These are phyloP conservation scores for Malus sylvestris DNA, from an alignment of 306 rosid genomes.

Conservation along the genomic window DNA sequence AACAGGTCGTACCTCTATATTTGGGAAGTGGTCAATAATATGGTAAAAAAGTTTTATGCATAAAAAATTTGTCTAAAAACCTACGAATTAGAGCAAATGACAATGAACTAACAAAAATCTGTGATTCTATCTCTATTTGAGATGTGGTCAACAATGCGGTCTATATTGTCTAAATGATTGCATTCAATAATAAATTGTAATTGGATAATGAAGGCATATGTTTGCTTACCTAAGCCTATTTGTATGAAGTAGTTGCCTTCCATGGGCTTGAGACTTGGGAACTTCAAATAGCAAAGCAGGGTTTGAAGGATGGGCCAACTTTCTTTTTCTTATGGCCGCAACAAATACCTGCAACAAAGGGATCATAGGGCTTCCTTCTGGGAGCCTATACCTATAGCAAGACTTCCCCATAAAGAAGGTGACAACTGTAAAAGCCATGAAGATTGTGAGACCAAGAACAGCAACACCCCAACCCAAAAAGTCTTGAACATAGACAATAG, in stretches of 20 bases:
- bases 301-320: constrained; percentile 47
- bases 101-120: too few species aligned
- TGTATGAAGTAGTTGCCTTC: constrained; percentile 65
- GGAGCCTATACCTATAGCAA: constrained; percentile 53
- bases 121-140: too few species aligned
- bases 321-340: constrained; percentile 67
- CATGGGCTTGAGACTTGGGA: constrained; percentile 25
- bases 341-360: constrained; percentile 81
- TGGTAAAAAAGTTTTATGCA: too few species aligned
- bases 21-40: too few species aligned
- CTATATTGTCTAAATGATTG: background rate
- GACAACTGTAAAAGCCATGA: constrained; percentile 51
- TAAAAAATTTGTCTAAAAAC: too few species aligned
- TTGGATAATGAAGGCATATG: too few species aligned
- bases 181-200: too few species aligned
- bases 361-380: constrained; percentile 72
- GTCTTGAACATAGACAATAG: constrained; percentile 71
- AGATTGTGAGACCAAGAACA: constrained; percentile 46
- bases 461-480: constrained; percentile 70
- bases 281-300: constrained; percentile 50
- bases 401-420: constrained; percentile 57
- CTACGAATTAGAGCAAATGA: too few species aligned
- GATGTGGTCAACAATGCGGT: too few species aligned
- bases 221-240: constrained; percentile 51
- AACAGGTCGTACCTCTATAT: too few species aligned